Percentiles rank a stretch among this genome's conserved stretches.
Conservation (phyloP, 2,329 filamentous ascomycete species). For the Pseudogymnoascus destructans region DNA sequence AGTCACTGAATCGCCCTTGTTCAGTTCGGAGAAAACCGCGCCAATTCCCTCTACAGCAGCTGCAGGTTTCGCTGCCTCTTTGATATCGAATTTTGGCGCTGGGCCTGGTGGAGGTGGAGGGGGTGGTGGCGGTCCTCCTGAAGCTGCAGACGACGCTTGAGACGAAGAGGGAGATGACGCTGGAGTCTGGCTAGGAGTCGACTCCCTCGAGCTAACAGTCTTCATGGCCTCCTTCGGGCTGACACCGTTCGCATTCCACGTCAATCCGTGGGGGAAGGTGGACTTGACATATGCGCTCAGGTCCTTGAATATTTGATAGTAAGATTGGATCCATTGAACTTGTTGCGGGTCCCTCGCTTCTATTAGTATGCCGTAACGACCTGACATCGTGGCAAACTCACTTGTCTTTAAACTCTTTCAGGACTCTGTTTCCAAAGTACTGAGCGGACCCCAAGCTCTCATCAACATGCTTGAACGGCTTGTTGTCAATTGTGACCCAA, state of each 20-base stretch:
- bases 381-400: slow-evolving; percentile 27
- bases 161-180: slow-evolving; percentile 25
- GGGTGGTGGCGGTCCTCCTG: slow-evolving; percentile 45
- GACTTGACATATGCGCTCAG: slow-evolving; percentile 75
- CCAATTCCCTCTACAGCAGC: slow-evolving; percentile 51
- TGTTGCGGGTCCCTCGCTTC: slow-evolving; percentile 57
- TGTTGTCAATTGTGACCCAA: slow-evolving; percentile 77
- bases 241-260: slow-evolving; percentile 72
- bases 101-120: slow-evolving; percentile 61
- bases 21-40: slow-evolving; percentile 84
- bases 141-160: slow-evolving; percentile 37
- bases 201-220: slow-evolving; percentile 45
- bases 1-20: slow-evolving; percentile 80
- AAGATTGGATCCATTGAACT: slow-evolving; percentile 81
- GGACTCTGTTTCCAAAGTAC: slow-evolving; percentile 87
- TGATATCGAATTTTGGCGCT: slow-evolving; percentile 50
- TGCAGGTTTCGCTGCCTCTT: slow-evolving; percentile 27
- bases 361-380: slow-evolving; percentile 11
- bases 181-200: slow-evolving; percentile 26
- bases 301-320: slow-evolving; percentile 79
- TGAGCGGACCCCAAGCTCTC: slow-evolving; percentile 75
- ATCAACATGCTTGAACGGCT: slow-evolving; percentile 73
- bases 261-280: slow-evolving; percentile 64
- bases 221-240: slow-evolving; percentile 54
- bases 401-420: slow-evolving; percentile 83